phyloP scores from a whole-genome alignment of 2,329 filamentous ascomycete genomes.

The Penicillium digitatum region DNA sequence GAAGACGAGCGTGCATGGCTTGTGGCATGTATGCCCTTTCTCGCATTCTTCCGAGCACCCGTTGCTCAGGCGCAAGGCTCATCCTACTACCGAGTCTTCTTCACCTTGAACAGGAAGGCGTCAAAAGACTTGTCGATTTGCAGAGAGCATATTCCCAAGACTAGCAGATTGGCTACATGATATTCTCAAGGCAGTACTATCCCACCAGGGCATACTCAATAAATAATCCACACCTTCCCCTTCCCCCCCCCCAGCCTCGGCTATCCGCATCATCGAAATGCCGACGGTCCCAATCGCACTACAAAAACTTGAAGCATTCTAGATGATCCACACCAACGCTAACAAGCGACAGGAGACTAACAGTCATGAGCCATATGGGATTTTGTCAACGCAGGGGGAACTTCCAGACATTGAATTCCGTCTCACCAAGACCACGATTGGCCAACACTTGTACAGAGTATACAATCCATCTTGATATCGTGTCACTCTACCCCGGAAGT shows the following conservation, averaged over 20 bases:
- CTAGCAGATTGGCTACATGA: neutral
- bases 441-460: neutral
- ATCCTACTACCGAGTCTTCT: neutral
- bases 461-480: neutral
- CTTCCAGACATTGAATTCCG: neutral
- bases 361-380: neutral
- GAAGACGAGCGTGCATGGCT: conserved; percentile 3
- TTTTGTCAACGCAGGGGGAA: neutral
- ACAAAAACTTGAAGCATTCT: neutral
- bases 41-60: neutral
- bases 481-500: neutral
- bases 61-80: neutral
- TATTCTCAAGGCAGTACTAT: neutral
- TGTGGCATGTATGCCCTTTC: neutral
- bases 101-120: neutral
- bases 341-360: neutral
- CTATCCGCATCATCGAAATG: neutral
- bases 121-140: neutral
- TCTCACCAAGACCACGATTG: neutral
- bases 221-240: neutral
- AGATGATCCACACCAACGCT: neutral
- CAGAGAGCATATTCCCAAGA: neutral
- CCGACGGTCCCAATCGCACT: neutral
- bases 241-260: neutral
- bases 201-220: neutral